Percentiles rank a stretch among this genome's conserved stretches.
Conservation (phyloP, 2,329 filamentous ascomycete species). For the Ceratocystis variospora region DNA sequence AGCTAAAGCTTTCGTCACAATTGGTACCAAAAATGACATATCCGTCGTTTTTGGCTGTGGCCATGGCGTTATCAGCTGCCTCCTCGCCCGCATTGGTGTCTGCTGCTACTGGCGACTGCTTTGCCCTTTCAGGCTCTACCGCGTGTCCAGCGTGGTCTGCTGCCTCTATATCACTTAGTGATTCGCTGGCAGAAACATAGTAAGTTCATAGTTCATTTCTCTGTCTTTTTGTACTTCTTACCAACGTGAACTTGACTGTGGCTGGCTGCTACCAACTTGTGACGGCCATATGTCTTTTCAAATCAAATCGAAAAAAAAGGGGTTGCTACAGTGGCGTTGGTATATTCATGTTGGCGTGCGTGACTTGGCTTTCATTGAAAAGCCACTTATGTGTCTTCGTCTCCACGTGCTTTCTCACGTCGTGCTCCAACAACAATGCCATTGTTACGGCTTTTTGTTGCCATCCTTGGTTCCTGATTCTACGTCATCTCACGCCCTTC, state of each 20-base stretch:
- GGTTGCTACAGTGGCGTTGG: no score
- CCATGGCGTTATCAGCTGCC: constrained; percentile 9
- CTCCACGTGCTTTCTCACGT: no score
- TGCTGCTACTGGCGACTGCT: constrained; percentile 15
- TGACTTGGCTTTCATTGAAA: no score
- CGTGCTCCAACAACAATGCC: not conserved
- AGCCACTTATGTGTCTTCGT: no score
- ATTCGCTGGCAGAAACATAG: constrained; percentile 16
- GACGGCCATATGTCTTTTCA: not conserved
- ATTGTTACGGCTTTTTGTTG: not conserved
- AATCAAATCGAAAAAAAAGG: no score
- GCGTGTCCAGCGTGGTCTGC: constrained; percentile 17
- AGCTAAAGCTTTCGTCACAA: no score
- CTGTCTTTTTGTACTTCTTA: not conserved
- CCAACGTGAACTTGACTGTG: not conserved
- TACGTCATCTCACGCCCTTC: no score
- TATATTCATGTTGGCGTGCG: no score
- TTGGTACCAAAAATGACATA: constrained; percentile 4
- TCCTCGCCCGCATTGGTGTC: constrained; percentile 14
- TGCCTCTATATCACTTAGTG: constrained; percentile 15
- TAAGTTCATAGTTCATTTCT: constrained; percentile 1
- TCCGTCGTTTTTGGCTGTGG: constrained; percentile 14
- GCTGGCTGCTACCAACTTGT: not conserved
- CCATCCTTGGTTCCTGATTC: no score
- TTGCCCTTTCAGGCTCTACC: constrained; percentile 14